Conservation (phyloP, 163 green algal genomes). For the Scenedesmus sp. region DNA sequence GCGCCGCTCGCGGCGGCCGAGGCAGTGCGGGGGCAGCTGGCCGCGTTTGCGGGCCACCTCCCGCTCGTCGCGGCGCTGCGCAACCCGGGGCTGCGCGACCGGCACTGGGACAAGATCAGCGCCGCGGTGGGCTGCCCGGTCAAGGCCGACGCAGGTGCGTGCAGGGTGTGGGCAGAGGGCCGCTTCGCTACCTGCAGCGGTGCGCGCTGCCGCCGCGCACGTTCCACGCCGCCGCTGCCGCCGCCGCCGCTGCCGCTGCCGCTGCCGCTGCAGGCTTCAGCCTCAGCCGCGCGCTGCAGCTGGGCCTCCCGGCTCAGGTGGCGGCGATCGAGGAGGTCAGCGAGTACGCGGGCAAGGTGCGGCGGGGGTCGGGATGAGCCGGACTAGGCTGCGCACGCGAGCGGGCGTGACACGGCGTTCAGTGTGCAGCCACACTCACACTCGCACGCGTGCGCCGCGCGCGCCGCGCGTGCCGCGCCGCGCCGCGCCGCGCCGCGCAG, state of each 20-base stretch:
- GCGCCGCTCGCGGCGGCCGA: slow-evolving; percentile 55
- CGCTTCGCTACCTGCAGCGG: background rate
- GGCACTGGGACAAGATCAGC: slow-evolving; percentile 77
- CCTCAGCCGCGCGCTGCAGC: slow-evolving; percentile 72
- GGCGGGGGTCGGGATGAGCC: too few species aligned
- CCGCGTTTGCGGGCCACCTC: slow-evolving; percentile 63
- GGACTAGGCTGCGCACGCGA: too few species aligned
- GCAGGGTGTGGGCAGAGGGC: background rate
- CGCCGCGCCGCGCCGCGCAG: too few species aligned
- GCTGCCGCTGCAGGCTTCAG: slow-evolving; percentile 63
- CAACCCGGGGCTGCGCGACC: slow-evolving; percentile 76
- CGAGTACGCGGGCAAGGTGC: slow-evolving; percentile 73
- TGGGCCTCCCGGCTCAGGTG: slow-evolving; percentile 71
- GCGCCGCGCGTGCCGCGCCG: too few species aligned
- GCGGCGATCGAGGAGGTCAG: slow-evolving; percentile 73
- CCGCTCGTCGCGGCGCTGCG: slow-evolving; percentile 79
- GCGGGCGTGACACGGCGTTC: too few species aligned
- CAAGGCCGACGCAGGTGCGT: slow-evolving; percentile 68
- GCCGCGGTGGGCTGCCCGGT: slow-evolving; percentile 76
- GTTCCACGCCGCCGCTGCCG: too few species aligned
- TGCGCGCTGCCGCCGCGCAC: background rate
- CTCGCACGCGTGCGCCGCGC: too few species aligned
- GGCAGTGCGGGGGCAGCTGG: slow-evolving; percentile 44
- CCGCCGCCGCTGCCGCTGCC: background rate
- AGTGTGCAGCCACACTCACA: too few species aligned